phyloP scores from a whole-genome alignment of 108 stramenopile genomes.

The Nitzschia sp. region DNA sequence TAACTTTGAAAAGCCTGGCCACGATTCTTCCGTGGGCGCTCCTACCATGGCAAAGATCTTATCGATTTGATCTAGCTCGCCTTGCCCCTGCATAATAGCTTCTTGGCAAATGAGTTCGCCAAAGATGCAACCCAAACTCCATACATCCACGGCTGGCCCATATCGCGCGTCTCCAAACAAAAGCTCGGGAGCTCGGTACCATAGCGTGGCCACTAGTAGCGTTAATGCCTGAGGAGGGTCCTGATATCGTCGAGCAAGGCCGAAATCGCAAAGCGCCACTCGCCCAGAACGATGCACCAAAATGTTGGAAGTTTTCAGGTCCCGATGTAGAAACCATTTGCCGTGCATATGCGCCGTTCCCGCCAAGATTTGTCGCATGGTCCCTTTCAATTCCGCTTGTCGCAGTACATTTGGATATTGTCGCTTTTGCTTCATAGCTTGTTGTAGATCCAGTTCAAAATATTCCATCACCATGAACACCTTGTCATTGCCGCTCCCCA shows the following conservation, averaged over 20 bases:
- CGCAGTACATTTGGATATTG: conserved; percentile 58
- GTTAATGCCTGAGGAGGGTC: conserved; percentile 71
- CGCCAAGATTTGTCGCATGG: conserved; percentile 80
- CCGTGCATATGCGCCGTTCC: conserved; percentile 81
- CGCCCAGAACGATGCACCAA: conserved; percentile 73
- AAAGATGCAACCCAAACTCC: conserved; percentile 97
- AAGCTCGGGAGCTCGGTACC: conserved; percentile 92
- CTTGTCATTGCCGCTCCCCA: conserved; percentile 65
- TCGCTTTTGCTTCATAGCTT: conserved; percentile 59
- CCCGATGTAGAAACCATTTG: conserved; percentile 88
- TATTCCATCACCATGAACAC: conserved; percentile 96
- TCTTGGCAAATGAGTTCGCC: conserved; percentile 91
- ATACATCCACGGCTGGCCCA: conserved; percentile 90
- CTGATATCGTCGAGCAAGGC: conserved; percentile 85
- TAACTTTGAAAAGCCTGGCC: conserved; percentile 76
- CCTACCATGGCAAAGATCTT: conserved; percentile 93
- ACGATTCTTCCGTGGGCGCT: conserved; percentile 75
- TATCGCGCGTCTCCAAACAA: conserved; percentile 85
- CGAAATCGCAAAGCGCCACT: conserved; percentile 92
- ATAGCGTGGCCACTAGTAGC: conserved; percentile 88
- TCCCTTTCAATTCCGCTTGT: conserved; percentile 80
- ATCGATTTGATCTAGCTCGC: conserved; percentile 95
- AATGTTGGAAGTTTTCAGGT: conserved; percentile 93
- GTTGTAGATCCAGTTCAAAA: conserved; percentile 90
- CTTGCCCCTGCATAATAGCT: conserved; percentile 93